Conservation (phyloP, 2,329 filamentous ascomycete species). For the Aureobasidium sp. region DNA sequence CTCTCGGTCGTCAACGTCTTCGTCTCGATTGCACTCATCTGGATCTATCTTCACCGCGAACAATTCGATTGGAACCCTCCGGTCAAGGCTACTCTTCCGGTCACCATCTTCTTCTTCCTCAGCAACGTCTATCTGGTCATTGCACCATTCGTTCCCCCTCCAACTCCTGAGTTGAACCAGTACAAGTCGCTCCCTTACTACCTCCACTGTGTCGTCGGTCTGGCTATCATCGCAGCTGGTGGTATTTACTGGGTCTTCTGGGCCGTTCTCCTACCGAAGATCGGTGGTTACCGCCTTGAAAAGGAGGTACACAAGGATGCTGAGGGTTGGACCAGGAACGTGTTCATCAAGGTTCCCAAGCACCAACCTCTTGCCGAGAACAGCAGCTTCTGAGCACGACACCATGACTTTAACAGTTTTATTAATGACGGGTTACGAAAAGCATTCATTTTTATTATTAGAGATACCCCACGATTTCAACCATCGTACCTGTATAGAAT, state of each 20-base stretch:
- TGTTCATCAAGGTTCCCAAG: conserved; percentile 7
- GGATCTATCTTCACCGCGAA: conserved; percentile 36
- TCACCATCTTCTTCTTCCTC: conserved; percentile 45
- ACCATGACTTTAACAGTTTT: conserved; percentile 8
- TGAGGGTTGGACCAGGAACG: conserved; percentile 32
- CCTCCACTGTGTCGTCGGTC: conserved; percentile 45
- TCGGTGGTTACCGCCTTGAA: conserved; percentile 32
- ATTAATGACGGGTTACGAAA: conserved; percentile 8
- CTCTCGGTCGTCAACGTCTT: conserved; percentile 40
- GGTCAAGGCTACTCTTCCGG: conserved; percentile 42
- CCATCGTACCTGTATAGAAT: conserved; percentile 1
- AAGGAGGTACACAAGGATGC: conserved; percentile 25
- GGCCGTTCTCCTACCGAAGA: conserved; percentile 40
- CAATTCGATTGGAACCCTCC: conserved; percentile 42
- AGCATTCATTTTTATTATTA: conserved; percentile 6
- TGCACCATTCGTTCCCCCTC: conserved; percentile 38
- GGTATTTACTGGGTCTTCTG: conserved; percentile 46
- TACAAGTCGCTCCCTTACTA: conserved; percentile 47
- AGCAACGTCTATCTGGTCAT: conserved; percentile 46
- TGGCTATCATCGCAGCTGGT: conserved; percentile 42
- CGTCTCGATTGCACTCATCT: conserved; percentile 38
- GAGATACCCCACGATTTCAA: conserved; percentile 12
- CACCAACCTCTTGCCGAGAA: neutral
- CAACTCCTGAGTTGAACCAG: conserved; percentile 28
- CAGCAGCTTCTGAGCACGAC: neutral